These are phyloP conservation scores for Zygosaccharomyces kombuchaensis DNA, from an alignment of 805 yeast species.

Conservation along the genomic window DNA sequence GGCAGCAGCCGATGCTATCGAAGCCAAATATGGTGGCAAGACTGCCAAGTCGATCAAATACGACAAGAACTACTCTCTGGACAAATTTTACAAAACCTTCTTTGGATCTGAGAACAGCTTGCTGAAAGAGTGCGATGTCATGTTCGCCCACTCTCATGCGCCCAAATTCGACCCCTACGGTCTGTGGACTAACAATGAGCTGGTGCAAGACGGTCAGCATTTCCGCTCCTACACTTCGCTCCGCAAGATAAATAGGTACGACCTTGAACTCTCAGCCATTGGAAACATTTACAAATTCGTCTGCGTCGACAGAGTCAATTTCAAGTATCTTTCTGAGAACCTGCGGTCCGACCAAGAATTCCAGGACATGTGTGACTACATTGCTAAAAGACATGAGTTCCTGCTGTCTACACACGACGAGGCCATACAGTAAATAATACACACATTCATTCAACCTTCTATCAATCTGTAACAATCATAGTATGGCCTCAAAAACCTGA, in stretches of 20 bases:
- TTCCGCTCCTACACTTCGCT: conserved; percentile 24
- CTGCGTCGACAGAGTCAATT: conserved; percentile 19
- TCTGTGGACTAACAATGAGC: conserved; percentile 21
- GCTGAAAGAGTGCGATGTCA: conserved; percentile 18
- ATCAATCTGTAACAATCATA: not conserved
- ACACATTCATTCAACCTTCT: not conserved
- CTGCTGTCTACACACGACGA: conserved; percentile 22
- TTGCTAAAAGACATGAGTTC: conserved; percentile 20
- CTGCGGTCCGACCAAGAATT: conserved; percentile 15
- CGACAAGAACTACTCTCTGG: conserved; percentile 19
- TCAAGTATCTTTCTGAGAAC: conserved; percentile 21
- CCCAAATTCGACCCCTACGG: conserved; percentile 39
- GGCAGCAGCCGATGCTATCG: conserved; percentile 19
- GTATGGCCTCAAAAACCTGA: not conserved
- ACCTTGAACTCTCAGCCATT: conserved; percentile 29
- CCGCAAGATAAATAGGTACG: conserved; percentile 22
- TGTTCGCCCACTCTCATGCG: conserved; percentile 39
- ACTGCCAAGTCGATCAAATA: conserved; percentile 10
- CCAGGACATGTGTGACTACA: conserved; percentile 26
- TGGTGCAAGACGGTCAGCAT: conserved; percentile 23
- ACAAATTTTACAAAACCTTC: conserved; percentile 20
- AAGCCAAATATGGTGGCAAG: conserved; percentile 10
- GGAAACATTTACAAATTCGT: conserved; percentile 20
- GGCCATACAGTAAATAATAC: conserved; percentile 10
- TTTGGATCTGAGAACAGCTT: conserved; percentile 14